A percentile compares a stretch with the other conserved stretches of the same genome.
phyloP scores from a whole-genome alignment of 768 basidiomycete genomes.

The Phaffia australis region DNA sequence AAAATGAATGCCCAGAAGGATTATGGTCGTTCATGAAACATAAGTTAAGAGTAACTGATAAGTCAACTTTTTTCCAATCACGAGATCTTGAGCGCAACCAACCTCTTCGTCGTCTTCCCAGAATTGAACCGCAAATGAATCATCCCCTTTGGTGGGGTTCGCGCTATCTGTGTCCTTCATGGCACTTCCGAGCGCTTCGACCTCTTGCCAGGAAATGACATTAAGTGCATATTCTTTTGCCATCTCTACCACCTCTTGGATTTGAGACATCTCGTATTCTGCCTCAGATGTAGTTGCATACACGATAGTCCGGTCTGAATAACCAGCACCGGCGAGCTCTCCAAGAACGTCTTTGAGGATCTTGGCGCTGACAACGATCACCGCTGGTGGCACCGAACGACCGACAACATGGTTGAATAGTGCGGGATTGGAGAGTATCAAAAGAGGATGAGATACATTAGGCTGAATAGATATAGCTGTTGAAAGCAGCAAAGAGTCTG shows the following conservation, averaged over 20 bases:
- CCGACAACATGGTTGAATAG: constrained; percentile 30
- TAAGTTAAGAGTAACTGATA: not conserved
- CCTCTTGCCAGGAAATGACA: constrained; percentile 55
- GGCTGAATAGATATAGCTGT: constrained; percentile 63
- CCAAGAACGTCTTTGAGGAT: constrained; percentile 63
- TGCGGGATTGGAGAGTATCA: constrained; percentile 42
- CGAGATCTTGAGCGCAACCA: constrained; percentile 22
- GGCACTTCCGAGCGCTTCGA: constrained; percentile 51
- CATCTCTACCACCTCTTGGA: constrained; percentile 46
- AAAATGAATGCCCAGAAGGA: constrained; percentile 1
- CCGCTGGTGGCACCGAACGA: constrained; percentile 57
- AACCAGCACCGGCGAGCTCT: constrained; percentile 34
- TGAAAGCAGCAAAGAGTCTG: constrained; percentile 70
- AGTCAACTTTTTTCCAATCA: constrained; percentile 54
- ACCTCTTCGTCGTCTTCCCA: constrained; percentile 42
- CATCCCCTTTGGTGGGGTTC: constrained; percentile 2
- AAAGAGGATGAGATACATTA: constrained; percentile 53
- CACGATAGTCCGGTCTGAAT: constrained; percentile 41
- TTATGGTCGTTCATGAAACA: not conserved
- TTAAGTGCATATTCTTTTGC: constrained; percentile 40
- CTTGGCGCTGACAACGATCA: constrained; percentile 58
- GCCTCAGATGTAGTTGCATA: constrained; percentile 46
- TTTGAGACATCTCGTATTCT: constrained; percentile 45
- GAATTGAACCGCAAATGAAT: constrained; percentile 40
- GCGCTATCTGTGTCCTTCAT: constrained; percentile 41